Evolutionary conservation across 306 rosid genomes (phyloP).

Genomic region (Notholithocarpus densiflorus): DNA sequence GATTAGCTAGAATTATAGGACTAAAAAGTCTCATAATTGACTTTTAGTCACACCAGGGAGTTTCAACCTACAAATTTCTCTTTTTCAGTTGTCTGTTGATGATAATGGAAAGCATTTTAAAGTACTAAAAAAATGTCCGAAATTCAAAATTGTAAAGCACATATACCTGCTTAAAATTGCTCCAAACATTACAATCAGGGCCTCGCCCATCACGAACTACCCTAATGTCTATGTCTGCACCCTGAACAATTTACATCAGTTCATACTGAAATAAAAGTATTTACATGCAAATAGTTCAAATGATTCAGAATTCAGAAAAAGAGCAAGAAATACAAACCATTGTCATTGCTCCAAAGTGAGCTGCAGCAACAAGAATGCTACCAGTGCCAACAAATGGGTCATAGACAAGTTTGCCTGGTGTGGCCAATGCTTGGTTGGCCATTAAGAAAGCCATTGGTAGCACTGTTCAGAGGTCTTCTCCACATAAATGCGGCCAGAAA

Average conservation of each 20-base stretch:
- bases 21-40: background rate
- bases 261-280: constrained; percentile 15
- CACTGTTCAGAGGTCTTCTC: no score
- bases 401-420: constrained; percentile 75
- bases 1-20: background rate
- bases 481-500: no score
- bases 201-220: constrained; percentile 98
- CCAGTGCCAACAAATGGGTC: constrained; percentile 99
- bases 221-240: constrained; percentile 98
- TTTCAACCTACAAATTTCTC: background rate
- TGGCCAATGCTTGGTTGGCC: constrained; percentile 89
- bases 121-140: background rate
- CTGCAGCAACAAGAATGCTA: constrained; percentile 87
- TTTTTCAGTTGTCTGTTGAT: background rate
- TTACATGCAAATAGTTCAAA: background rate
- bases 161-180: constrained; percentile 94
- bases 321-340: constrained; percentile 54
- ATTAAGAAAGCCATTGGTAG: constrained; percentile 89
- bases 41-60: background rate
- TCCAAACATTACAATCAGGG: constrained; percentile 95
- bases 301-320: background rate
- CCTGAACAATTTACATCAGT: constrained; percentile 56
- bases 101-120: background rate
- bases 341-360: constrained; percentile 96
- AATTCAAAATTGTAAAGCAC: constrained; percentile 6